Base-by-base conservation (phyloP, 2,329 filamentous ascomycete species). In the Colletotrichum tropicale region DNA sequence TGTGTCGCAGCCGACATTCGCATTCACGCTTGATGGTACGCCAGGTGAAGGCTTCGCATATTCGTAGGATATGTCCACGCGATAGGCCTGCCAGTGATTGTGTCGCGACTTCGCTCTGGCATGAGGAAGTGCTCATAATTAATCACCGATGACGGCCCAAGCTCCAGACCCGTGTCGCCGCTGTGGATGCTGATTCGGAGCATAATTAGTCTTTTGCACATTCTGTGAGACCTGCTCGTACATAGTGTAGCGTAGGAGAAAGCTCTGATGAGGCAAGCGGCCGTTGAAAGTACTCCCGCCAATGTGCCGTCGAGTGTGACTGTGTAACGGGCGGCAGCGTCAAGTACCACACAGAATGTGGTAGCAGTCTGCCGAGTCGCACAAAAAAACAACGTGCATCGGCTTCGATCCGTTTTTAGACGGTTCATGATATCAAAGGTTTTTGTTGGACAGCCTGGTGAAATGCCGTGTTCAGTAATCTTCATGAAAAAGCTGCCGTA, bases 221-320 rank as follows among this genome's bases (percentile, higher is more conserved):
- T n/a, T 38, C 36, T 18, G n/a, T 52, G 26, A 66, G 36, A 30
- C 43, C 28, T 38, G 26, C 55, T 30, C 6, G 15, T 16, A 18
- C 21, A 38, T 21, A 8, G 18, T 36, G 56, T 62, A 61, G 56
- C 30, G 36, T 52, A 38, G n/a, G 34, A 24, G 55, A 43, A 36
- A 30, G 8, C 28, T 68, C 43, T 75, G 73, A 72, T 67, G 16
- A 73, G 56, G 70, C 56, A 68, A 68, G 69, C 43, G 38, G 64
- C 69, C 73, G 64, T 73, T 75, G 65, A 43, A 58, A 28, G n/a
- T 26, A 26, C 24, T 38, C 62, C 56, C 18, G 32, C 36, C 58
- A n/a, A 55, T 28, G 58, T 36, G 60, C 21, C 34, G 15, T 66
- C 21, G 66, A 56, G 60, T 68, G 43, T 68, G 58, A 32, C 43